Percentiles rank a stretch among this genome's conserved stretches.
Conservation (phyloP, 257 asterid genomes). For the Dorcoceras hygrometricum region DNA sequence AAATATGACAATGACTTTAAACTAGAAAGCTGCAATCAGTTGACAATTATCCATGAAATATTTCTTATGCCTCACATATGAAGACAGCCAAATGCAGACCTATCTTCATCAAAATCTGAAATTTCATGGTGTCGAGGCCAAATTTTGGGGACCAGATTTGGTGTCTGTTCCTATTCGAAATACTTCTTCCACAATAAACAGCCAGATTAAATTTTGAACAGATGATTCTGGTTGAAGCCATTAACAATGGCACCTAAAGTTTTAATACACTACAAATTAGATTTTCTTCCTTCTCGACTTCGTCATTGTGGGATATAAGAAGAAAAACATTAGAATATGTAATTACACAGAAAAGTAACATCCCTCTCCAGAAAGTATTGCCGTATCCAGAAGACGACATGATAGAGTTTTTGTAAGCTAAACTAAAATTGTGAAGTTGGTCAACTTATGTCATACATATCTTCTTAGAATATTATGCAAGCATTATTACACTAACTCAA, state of each 20-base stretch:
- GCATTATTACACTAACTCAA: background rate
- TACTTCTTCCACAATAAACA: background rate
- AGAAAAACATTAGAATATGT: background rate
- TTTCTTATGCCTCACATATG: background rate
- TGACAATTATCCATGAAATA: background rate
- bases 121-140: background rate
- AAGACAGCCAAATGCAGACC: background rate
- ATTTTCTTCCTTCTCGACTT: background rate
- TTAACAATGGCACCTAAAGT: background rate
- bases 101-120: conserved; percentile 3
- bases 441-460: background rate
- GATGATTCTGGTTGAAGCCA: conserved; percentile 2
- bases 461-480: background rate
- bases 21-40: background rate
- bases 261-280: background rate
- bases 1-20: background rate
- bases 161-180: background rate
- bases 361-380: background rate
- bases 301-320: background rate
- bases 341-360: background rate
- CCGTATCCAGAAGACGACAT: background rate
- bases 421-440: no score
- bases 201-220: background rate
- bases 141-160: background rate
- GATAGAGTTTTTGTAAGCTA: background rate